A percentile compares a stretch with the other conserved stretches of the same genome.
These are phyloP conservation scores for Kazachstania taianensis DNA, from an alignment of 805 yeast species.

Conservation along the genomic window DNA sequence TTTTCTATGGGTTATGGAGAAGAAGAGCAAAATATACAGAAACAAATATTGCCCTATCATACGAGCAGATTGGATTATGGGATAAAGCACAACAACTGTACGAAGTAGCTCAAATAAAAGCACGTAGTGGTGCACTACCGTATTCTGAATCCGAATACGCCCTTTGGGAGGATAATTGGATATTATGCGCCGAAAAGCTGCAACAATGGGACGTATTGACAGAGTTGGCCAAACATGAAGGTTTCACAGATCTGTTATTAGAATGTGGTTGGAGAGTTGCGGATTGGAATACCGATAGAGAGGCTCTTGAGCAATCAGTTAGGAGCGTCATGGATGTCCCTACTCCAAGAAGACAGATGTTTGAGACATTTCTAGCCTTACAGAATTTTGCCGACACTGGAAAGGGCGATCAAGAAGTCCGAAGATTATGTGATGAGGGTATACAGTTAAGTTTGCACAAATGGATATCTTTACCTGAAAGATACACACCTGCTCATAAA, in stretches of 20 bases:
- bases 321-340: constrained; percentile 98
- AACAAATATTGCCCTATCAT: constrained; percentile 85
- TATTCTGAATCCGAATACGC: constrained; percentile 92
- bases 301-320: constrained; percentile 87
- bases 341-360: constrained; percentile 91
- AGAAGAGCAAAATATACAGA: constrained; percentile 90
- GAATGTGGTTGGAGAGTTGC: constrained; percentile 99
- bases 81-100: constrained; percentile 87
- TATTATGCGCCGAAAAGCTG: constrained; percentile 87
- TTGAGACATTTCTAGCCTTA: constrained; percentile 84
- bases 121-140: constrained; percentile 89
- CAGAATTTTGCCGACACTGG: constrained; percentile 91
- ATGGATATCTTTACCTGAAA: constrained; percentile 81
- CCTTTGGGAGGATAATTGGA: constrained; percentile 99
- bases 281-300: constrained; percentile 93
- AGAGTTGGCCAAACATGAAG: constrained; percentile 95
- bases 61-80: constrained; percentile 93
- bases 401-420: constrained; percentile 74
- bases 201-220: constrained; percentile 98
- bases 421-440: constrained; percentile 89
- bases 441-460: constrained; percentile 83
- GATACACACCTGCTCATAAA: constrained; percentile 72
- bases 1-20: constrained; percentile 97
- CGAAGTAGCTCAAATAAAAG: constrained; percentile 94
- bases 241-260: constrained; percentile 85